Percentiles rank a stretch among this genome's conserved stretches.
phyloP scores from a whole-genome alignment of 257 asterid species.

The Ophiorrhiza pumila region DNA sequence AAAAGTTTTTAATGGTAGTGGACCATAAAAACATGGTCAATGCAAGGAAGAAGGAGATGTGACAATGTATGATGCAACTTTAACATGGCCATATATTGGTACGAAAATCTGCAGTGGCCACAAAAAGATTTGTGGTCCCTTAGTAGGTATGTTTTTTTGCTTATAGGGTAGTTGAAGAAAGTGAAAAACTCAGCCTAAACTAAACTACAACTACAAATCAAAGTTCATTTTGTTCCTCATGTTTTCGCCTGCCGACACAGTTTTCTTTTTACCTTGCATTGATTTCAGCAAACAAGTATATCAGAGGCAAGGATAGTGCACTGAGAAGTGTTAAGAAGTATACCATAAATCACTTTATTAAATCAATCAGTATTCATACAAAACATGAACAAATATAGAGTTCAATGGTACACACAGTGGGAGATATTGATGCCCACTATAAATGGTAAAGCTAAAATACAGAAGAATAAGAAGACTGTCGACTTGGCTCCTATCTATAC shows the following conservation, averaged over 20 bases:
- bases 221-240: slow-evolving; percentile 16
- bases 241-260: slow-evolving; percentile 51
- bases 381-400: not conserved
- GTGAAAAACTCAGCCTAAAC: not conserved
- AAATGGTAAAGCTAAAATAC: not conserved
- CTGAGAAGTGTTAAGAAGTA: not conserved
- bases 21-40: slow-evolving; percentile 11
- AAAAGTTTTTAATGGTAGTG: slow-evolving; percentile 5
- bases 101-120: not conserved
- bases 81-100: not conserved
- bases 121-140: slow-evolving; percentile 23
- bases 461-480: slow-evolving; percentile 12
- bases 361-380: not conserved
- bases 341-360: not conserved
- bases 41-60: slow-evolving; percentile 1
- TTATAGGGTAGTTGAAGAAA: not conserved
- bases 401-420: not conserved
- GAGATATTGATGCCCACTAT: not conserved
- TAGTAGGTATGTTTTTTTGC: not conserved
- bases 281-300: slow-evolving; percentile 2
- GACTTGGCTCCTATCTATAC: not conserved
- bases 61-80: not conserved
- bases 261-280: slow-evolving; percentile 9
- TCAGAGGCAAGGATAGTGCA: not conserved
- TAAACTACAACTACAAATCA: slow-evolving; percentile 6